Percentiles rank a stretch among this genome's conserved stretches.
phyloP scores from a whole-genome alignment of 1,284 basidiomycete species.

The Amylostereum areolatum region DNA sequence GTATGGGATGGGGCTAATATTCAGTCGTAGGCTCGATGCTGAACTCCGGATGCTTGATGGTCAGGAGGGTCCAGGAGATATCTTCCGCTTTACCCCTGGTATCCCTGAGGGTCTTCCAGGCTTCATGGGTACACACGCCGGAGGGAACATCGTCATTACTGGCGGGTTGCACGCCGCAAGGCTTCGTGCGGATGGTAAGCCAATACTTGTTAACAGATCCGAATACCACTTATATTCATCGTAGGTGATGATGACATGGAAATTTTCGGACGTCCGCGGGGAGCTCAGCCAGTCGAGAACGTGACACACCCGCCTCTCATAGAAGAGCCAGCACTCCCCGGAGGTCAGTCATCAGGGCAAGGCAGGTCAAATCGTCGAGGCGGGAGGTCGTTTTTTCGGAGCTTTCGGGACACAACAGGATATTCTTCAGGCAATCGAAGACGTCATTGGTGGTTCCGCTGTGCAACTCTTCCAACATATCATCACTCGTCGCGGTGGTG shows the following conservation, averaged over 20 bases:
- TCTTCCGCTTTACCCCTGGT: slow-evolving; percentile 59
- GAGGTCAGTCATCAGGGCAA: slow-evolving; percentile 37
- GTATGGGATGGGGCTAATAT: too few relatives aligned
- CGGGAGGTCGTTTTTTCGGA: slow-evolving; percentile 33
- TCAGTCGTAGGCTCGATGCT: slow-evolving; percentile 35
- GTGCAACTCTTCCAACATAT: slow-evolving; percentile 82
- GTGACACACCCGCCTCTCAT: slow-evolving; percentile 81
- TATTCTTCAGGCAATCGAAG: slow-evolving; percentile 75
- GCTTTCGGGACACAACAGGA: slow-evolving; percentile 49
- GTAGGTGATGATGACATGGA: slow-evolving; percentile 48
- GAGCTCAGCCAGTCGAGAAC: slow-evolving; percentile 47
- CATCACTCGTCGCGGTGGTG: slow-evolving; percentile 48
- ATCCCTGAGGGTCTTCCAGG: too few relatives aligned
- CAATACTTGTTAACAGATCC: too few relatives aligned
- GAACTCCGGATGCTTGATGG: slow-evolving; percentile 45
- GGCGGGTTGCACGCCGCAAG: slow-evolving; percentile 23
- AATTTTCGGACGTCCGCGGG: slow-evolving; percentile 58
- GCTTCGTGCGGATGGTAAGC: too few relatives aligned
- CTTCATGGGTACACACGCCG: too few relatives aligned
- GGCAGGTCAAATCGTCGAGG: slow-evolving; percentile 49
- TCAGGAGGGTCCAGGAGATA: slow-evolving; percentile 36
- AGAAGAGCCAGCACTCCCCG: slow-evolving; percentile 49
- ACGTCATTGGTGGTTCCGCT: slow-evolving; percentile 77
- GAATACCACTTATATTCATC: too few relatives aligned
- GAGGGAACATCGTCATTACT: slow-evolving; percentile 46